A percentile compares a stretch with the other conserved stretches of the same genome.
Evolutionary conservation across 83 land plant genomes (phyloP).

Genomic region (Thuja plicata): DNA sequence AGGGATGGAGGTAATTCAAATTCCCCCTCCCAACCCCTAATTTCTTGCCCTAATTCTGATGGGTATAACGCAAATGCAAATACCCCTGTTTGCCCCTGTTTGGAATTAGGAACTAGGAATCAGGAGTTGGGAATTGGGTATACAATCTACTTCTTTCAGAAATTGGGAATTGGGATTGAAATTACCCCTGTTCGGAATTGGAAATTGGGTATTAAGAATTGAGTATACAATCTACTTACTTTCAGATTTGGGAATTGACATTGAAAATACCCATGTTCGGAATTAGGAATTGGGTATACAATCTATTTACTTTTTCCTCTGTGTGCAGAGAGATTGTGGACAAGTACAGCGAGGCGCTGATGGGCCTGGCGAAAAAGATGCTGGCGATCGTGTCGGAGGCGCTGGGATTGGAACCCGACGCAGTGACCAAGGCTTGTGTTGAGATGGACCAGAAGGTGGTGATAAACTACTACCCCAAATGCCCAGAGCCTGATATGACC

Average conservation of each 20-base stretch:
- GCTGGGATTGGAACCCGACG: slow-evolving; percentile 45
- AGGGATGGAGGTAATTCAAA: slow-evolving; percentile 34
- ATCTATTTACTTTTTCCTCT: not conserved
- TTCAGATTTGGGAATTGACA: no score
- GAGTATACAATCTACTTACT: not conserved
- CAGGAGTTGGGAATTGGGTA: no score
- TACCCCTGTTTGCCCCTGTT: not conserved
- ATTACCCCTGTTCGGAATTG: not conserved
- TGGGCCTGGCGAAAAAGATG: slow-evolving; percentile 44
- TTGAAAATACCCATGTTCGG: not conserved
- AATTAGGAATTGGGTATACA: not conserved
- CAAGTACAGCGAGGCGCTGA: slow-evolving; percentile 13
- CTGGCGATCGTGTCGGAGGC: slow-evolving; percentile 60
- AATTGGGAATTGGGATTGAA: no score
- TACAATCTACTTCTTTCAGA: not conserved
- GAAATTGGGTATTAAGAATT: no score
- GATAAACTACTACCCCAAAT: slow-evolving; percentile 61
- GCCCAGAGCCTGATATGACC: slow-evolving; percentile 69
- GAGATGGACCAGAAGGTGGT: slow-evolving; percentile 43
- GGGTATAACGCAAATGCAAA: not conserved
- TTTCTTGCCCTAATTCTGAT: no score
- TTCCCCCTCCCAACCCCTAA: not conserved
- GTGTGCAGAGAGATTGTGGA: slow-evolving; percentile 38
- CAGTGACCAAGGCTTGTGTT: slow-evolving; percentile 24
- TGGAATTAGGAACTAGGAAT: no score